Percentiles rank a stretch among this genome's conserved stretches.
These are phyloP conservation scores for Cryptococcus amylolentus DNA, from an alignment of 1,284 basidiomycete genomes.

Conservation along the genomic window DNA sequence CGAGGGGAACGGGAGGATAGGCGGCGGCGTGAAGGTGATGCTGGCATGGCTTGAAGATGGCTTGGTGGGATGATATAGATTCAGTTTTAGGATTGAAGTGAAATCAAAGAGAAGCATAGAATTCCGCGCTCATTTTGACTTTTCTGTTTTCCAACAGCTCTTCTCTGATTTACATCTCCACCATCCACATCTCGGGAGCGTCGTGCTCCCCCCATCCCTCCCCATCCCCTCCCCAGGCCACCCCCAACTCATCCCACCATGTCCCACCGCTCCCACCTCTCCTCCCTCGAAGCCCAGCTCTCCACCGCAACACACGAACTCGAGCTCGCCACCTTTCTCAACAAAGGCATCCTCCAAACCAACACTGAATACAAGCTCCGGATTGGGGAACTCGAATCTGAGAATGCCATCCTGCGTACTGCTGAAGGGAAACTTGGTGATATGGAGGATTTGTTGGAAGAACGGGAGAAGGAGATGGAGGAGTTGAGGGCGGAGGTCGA, in stretches of 20 bases:
- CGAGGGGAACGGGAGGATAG: conserved; percentile 14
- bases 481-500: background rate
- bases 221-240: background rate
- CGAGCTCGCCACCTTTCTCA: conserved; percentile 38
- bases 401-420: conserved; percentile 32
- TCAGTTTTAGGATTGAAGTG: background rate
- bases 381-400: conserved; percentile 35
- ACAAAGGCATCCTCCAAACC: conserved; percentile 39
- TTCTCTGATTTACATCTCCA: background rate
- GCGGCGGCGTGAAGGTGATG: conserved; percentile 12
- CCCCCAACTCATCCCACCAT: background rate
- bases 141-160: background rate
- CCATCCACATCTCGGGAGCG: background rate
- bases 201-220: too few relatives aligned
- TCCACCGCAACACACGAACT: conserved; percentile 29
- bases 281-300: conserved; percentile 16
- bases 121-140: background rate
- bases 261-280: conserved; percentile 5
- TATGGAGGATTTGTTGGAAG: conserved; percentile 35
- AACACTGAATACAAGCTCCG: conserved; percentile 38
- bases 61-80: background rate
- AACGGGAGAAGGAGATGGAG: conserved; percentile 4
- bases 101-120: background rate
- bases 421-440: conserved; percentile 30
- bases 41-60: conserved; percentile 5